Evolutionary conservation across 345 rosid genomes (phyloP), one percentile per base, ranked within the genome.

Genomic region (Rhodomyrtus tomentosa): DNA sequence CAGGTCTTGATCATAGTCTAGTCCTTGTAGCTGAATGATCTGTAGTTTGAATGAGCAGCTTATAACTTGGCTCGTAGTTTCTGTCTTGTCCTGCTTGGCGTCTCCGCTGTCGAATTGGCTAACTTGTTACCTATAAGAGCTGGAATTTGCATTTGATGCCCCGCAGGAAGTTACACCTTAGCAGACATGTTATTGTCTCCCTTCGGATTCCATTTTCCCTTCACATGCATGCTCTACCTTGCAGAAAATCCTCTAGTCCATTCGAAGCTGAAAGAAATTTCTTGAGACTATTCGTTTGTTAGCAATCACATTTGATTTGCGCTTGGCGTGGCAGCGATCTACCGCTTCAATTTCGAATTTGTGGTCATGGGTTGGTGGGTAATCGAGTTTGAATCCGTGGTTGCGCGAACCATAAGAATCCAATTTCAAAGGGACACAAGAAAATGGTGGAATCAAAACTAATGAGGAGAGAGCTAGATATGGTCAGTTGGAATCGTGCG

Each of bases 1-100:
- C 94, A 4, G 99, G 98, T 7, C 94, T 96, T 87, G 99, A 96
- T 88, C 99, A 94, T 88, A 92, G 87, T 84, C 89, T 96, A 15
- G 84, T 95, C 58, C 89, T 95, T 84, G 88, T 91, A 8, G 86
- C 89, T 25, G 90, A 90, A 50, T 91, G 88, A 89, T 36, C 25
- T 36, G 18, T 36, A 68, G 76, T 18, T 68, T 36, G 76, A 68
- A 68, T 32, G 45, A 36, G 74, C 32, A 62, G 24, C 42, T 83
- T 45, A 42, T 50, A 11, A 48, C 38, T n/a, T 18, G 82, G 82
- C 53, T 50, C 5, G 29, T 24, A 24, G 82, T 49, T 79, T 79
- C 38, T 79, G 10, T 80, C 53, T n/a, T 80, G 36, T 80, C 29
- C 82, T 80, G 79, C 45, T 68, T 3, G 18, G 76, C 3, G 24